Percentiles rank a stretch among this genome's conserved stretches.
Conservation (phyloP, 129 eudicot species). For the Ambrosia artemisiifolia region DNA sequence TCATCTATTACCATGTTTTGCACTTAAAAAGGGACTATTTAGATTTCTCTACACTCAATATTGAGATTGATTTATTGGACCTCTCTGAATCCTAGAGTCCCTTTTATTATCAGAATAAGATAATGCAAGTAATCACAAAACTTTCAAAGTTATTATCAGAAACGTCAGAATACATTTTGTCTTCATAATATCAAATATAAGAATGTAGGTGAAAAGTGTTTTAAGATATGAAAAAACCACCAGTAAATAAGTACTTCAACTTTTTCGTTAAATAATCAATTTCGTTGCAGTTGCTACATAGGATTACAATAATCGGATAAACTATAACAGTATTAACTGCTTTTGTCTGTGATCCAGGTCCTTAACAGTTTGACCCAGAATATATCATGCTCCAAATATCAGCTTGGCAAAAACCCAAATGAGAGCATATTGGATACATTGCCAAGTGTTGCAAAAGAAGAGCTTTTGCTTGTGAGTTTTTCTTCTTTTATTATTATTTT, state of each 20-base stretch:
- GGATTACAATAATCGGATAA: background rate
- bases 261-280: background rate
- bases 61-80: background rate
- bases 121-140: too few relatives aligned
- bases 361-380: slow-evolving; percentile 59
- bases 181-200: too few relatives aligned
- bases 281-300: background rate
- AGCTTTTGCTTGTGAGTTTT: slow-evolving; percentile 73
- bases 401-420: slow-evolving; percentile 69
- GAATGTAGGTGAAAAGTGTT: background rate
- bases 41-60: background rate
- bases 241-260: background rate
- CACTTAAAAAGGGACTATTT: slow-evolving; percentile 4
- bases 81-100: background rate
- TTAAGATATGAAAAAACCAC: too few relatives aligned
- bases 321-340: slow-evolving; percentile 4
- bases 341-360: slow-evolving; percentile 45
- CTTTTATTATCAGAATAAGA: background rate
- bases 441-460: slow-evolving; percentile 71
- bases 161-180: too few relatives aligned
- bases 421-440: slow-evolving; percentile 87
- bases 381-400: slow-evolving; percentile 77
- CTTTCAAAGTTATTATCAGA: too few relatives aligned
- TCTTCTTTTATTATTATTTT: too few relatives aligned
- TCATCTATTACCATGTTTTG: too few relatives aligned